Conservation (phyloP, 306 rosid genomes). For the Betula pendula region DNA sequence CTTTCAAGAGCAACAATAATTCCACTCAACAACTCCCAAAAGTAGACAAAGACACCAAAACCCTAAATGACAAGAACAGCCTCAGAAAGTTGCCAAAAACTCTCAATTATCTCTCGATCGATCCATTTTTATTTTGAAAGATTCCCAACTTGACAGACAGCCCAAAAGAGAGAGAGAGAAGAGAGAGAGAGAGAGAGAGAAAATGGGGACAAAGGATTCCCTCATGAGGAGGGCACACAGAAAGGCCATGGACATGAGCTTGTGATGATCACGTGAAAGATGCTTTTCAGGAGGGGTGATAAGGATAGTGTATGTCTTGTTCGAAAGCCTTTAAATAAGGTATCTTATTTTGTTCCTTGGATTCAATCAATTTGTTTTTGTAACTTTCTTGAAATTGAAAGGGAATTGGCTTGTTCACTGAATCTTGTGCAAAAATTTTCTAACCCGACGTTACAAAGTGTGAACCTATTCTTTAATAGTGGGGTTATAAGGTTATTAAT, state of each 20-base stretch:
- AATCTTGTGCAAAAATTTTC: slow-evolving; percentile 26
- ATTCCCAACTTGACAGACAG: slow-evolving; percentile 38
- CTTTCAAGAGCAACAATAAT: slow-evolving; percentile 44
- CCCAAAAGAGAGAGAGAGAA: neutral
- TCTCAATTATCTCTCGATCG: neutral
- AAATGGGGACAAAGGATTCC: slow-evolving; percentile 56
- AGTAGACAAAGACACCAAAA: slow-evolving; percentile 52
- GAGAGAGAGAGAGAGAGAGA: slow-evolving; percentile 17
- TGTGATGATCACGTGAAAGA: slow-evolving; percentile 83
- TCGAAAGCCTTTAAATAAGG: slow-evolving; percentile 41
- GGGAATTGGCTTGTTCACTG: slow-evolving; percentile 29
- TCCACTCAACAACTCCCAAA: slow-evolving; percentile 51
- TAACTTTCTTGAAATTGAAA: slow-evolving; percentile 31
- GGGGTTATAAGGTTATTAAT: too few species aligned
- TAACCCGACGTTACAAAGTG: neutral
- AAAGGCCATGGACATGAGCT: slow-evolving; percentile 51
- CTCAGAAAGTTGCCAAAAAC: slow-evolving; percentile 33
- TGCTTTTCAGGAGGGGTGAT: slow-evolving; percentile 41
- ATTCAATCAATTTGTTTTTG: slow-evolving; percentile 34
- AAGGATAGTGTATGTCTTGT: slow-evolving; percentile 40
- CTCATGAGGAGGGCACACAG: slow-evolving; percentile 40
- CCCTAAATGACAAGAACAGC: slow-evolving; percentile 54
- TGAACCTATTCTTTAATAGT: neutral
- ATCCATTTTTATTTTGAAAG: slow-evolving; percentile 28
- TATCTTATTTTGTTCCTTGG: slow-evolving; percentile 37